A percentile compares a stretch with the other conserved stretches of the same genome.
These are phyloP conservation scores for Earliella scabrosa DNA, from an alignment of 1,284 basidiomycete species.

Conservation along the genomic window DNA sequence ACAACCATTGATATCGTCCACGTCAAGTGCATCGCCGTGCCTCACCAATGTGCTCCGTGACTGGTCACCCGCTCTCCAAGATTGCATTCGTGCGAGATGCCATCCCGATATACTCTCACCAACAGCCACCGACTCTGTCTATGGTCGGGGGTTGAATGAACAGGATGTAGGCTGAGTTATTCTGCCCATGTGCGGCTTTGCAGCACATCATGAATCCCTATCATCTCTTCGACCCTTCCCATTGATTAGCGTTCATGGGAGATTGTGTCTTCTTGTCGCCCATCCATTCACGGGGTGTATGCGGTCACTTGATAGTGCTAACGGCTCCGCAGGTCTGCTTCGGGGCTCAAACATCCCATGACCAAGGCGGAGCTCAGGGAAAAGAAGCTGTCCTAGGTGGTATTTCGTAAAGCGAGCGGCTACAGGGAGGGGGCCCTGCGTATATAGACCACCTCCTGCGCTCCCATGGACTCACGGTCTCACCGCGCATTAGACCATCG, in stretches of 20 bases:
- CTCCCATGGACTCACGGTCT: neutral
- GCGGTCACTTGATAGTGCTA: slow-evolving; percentile 2
- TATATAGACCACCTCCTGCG: slow-evolving; percentile 1
- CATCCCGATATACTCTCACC: neutral
- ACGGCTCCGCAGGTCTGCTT: neutral
- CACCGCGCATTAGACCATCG: neutral
- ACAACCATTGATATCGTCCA: too few relatives aligned
- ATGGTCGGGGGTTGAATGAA: neutral
- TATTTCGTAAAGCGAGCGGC: neutral
- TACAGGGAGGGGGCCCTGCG: neutral
- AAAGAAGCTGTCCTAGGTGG: too few relatives aligned
- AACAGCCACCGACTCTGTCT: neutral
- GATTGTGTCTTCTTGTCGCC: neutral
- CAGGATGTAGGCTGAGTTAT: neutral
- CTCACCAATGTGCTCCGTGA: too few relatives aligned
- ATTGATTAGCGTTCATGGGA: neutral
- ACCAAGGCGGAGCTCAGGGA: neutral
- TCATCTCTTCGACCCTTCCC: neutral
- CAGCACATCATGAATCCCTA: neutral
- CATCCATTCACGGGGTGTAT: neutral
- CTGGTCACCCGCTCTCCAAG: too few relatives aligned
- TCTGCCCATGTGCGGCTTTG: neutral
- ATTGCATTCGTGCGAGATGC: neutral
- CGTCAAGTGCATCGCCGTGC: too few relatives aligned
- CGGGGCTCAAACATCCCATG: slow-evolving; percentile 1